These are phyloP conservation scores for Limnanthes douglasii DNA, from an alignment of 345 rosid species.

Conservation along the genomic window DNA sequence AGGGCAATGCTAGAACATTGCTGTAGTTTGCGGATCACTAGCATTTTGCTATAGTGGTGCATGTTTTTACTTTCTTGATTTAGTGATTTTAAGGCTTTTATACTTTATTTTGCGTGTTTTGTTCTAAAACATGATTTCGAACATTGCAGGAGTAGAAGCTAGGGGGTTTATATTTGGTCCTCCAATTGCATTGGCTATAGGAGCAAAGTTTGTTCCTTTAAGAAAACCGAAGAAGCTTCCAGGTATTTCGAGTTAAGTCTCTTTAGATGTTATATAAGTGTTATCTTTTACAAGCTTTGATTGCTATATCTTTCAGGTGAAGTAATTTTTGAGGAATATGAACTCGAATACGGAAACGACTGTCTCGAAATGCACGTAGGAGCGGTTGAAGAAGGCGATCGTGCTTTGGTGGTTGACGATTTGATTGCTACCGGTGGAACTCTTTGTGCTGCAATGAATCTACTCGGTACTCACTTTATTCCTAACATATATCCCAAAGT, in stretches of 20 bases:
- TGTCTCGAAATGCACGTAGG: slow-evolving; percentile 80
- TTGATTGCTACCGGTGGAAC: slow-evolving; percentile 89
- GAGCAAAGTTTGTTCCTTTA: slow-evolving; percentile 86
- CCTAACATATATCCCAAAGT: no score
- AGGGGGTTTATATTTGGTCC: slow-evolving; percentile 86
- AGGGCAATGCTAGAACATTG: no score
- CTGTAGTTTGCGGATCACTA: background rate
- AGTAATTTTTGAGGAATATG: slow-evolving; percentile 62
- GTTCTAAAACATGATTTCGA: no score
- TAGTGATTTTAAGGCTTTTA: no score
- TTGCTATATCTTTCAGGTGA: slow-evolving; percentile 27
- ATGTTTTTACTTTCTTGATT: no score
- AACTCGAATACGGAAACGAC: slow-evolving; percentile 69
- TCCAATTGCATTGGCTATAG: slow-evolving; percentile 81
- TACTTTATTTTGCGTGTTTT: background rate
- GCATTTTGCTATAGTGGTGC: background rate
- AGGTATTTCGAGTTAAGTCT: slow-evolving; percentile 26
- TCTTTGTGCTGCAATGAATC: slow-evolving; percentile 69
- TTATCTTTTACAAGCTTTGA: background rate
- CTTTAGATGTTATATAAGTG: background rate
- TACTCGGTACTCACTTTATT: slow-evolving; percentile 32
- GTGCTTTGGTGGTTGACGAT: slow-evolving; percentile 74
- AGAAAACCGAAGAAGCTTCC: slow-evolving; percentile 82
- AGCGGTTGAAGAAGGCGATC: slow-evolving; percentile 55
- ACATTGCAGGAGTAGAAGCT: slow-evolving; percentile 67